Evolutionary conservation across 2,329 filamentous ascomycete genomes (phyloP), one percentile per base, ranked within the genome.

Genomic region (Claviceps africana): DNA sequence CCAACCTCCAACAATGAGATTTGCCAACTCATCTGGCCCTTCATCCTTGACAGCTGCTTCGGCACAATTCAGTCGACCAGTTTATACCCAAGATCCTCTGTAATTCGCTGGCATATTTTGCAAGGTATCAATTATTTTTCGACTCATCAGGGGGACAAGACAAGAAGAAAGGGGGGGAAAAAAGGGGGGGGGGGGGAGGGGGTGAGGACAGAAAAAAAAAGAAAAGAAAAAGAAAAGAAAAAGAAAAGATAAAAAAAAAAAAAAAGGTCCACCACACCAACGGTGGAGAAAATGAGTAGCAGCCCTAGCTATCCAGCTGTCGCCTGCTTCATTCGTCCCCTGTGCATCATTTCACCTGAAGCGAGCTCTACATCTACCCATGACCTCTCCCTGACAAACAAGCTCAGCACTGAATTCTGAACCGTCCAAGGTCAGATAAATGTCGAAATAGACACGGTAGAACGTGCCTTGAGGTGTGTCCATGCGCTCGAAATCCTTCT

Each of bases 401-500:
- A 98, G 75, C 73, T 97, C 93, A 51, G 93, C 93, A 61, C 93
- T 97, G 75, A 98, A 97, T 68, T 98, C 93, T 50, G 88, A 95
- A 22, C 93, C 93, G 64, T 98, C 93, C 17, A 98, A 83, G 0
- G 93, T 97, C 58, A 98, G 81, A 69, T 95, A 94, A 59, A 85
- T 85, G 60, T 85, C 82, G 59, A 85, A 85, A 68, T 85, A 85
- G 56, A 85, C 82, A 57, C 88, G 83, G 75, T 95, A 95, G 69
- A 95, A 95, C 3, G 88, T 94, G 56, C 93, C 93, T 68, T 98
- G 91, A 6, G 93, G 90, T 1, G 93, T 97, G 67, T 97, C 93
- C 93, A 97, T 97, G 65, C 93, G 83, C 72, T 98, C 93, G 64
- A 98, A 98, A 68, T 98, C 93, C 72, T 96, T 97, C 70, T 98